phyloP scores from a whole-genome alignment of 2,329 filamentous ascomycete species.

The Cadophora malorum region DNA sequence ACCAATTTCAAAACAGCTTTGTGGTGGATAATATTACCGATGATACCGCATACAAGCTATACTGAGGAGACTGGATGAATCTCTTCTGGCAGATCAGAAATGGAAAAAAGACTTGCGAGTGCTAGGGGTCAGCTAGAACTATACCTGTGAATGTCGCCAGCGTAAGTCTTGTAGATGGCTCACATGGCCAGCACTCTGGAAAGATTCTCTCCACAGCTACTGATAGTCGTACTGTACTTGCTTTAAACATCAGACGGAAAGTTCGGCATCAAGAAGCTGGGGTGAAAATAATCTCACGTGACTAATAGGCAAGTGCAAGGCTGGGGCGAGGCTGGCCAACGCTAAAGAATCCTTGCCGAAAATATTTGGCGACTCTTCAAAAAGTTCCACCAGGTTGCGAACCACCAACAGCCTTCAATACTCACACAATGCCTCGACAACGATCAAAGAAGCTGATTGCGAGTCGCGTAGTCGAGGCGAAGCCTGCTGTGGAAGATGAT shows the following conservation, averaged over 20 bases:
- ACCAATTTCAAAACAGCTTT: no score
- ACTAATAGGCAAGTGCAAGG: not conserved
- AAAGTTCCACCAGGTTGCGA: not conserved
- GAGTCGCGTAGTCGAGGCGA: conserved; percentile 30
- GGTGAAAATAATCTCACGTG: not conserved
- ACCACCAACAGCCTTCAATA: conserved; percentile 5
- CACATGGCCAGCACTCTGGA: no score
- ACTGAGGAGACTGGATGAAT: no score
- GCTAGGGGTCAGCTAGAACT: no score
- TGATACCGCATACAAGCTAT: no score
- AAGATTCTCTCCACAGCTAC: no score
- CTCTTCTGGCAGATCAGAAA: not conserved
- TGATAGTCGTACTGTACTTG: no score
- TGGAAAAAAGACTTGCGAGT: not conserved
- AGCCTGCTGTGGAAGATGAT: conserved; percentile 16
- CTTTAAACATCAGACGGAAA: no score
- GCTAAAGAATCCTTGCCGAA: conserved; percentile 18
- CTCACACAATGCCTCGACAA: conserved; percentile 41
- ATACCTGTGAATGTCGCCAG: no score
- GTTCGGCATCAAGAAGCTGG: not conserved
- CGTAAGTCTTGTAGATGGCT: no score
- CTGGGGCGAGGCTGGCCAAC: not conserved
- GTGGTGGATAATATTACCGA: no score
- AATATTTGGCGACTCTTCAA: conserved; percentile 26
- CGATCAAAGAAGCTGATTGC: conserved; percentile 40